Evolutionary conservation across 2,329 filamentous ascomycete genomes (phyloP).

Genomic region (Colletotrichum sp.): DNA sequence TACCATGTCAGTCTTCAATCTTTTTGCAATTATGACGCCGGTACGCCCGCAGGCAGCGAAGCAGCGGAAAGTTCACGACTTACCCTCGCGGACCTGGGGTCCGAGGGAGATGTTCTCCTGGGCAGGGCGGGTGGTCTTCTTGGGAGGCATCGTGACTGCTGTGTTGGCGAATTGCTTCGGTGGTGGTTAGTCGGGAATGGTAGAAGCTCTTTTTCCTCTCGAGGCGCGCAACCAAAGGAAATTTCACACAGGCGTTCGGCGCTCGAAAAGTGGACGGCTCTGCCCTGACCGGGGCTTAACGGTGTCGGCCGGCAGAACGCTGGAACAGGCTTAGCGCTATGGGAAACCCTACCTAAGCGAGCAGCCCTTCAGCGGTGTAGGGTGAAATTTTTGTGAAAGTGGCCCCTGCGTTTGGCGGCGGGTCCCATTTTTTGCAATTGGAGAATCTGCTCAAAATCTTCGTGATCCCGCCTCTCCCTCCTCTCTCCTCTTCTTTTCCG

Average conservation of each 20-base stretch:
- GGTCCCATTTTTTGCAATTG: neutral
- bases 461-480: neutral
- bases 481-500: neutral
- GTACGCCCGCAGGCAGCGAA: conserved; percentile 68
- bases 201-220: neutral
- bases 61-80: conserved; percentile 45
- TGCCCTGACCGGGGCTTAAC: conserved; percentile 7
- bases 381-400: neutral
- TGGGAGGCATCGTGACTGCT: conserved; percentile 76
- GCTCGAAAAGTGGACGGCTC: conserved; percentile 3
- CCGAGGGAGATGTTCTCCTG: conserved; percentile 99
- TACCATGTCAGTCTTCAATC: conserved; percentile 23
- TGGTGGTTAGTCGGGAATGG: conserved; percentile 25
- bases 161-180: conserved; percentile 29
- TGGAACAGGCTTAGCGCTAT: neutral
- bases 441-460: conserved; percentile 16
- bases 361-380: neutral
- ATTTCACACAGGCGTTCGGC: neutral
- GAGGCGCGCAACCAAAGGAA: neutral
- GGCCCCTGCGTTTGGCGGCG: neutral
- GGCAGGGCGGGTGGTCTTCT: conserved; percentile 87
- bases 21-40: conserved; percentile 71
- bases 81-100: conserved; percentile 95
- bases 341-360: conserved; percentile 19
- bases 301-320: neutral